Conservation (phyloP, 192 early-diverging fungal species). For the Backusella mclennaniae region DNA sequence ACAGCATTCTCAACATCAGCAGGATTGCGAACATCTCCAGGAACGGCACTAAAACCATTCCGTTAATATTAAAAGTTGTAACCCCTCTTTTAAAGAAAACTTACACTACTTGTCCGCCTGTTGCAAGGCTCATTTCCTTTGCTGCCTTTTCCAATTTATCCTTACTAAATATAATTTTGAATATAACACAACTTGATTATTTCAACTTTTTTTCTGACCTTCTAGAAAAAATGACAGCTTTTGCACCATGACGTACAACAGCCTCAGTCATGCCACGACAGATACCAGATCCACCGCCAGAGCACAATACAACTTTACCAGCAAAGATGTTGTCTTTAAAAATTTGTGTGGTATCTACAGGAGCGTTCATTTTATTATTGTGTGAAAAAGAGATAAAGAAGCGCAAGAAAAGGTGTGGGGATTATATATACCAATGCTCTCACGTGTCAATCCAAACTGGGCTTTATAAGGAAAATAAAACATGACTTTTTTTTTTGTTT, state of each 20-base stretch:
- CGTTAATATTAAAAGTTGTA: neutral
- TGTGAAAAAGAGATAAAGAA: neutral
- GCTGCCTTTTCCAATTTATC: conserved; percentile 67
- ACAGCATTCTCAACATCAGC: conserved; percentile 59
- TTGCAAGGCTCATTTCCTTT: conserved; percentile 54
- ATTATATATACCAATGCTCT: neutral
- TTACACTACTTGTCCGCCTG: conserved; percentile 54
- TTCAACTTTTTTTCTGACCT: conserved; percentile 29
- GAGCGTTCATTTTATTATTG: conserved; percentile 6
- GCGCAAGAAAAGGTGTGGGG: neutral
- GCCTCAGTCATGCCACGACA: conserved; percentile 69
- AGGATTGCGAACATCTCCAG: conserved; percentile 65
- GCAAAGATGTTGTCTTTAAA: conserved; percentile 35
- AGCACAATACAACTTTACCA: conserved; percentile 38
- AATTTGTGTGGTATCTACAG: conserved; percentile 30
- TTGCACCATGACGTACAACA: conserved; percentile 58
- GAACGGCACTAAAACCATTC: conserved; percentile 31
- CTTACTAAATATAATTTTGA: conserved; percentile 24
- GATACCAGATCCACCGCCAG: conserved; percentile 66
- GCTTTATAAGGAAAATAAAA: neutral
- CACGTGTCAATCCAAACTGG: neutral
- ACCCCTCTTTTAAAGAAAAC: neutral
- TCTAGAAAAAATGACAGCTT: conserved; percentile 62
- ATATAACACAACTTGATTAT: neutral
- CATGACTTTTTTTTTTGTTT: neutral